These are phyloP conservation scores for Miscanthus sacchariflorus DNA, from an alignment of 202 grass and related monocot species.

Conservation along the genomic window DNA sequence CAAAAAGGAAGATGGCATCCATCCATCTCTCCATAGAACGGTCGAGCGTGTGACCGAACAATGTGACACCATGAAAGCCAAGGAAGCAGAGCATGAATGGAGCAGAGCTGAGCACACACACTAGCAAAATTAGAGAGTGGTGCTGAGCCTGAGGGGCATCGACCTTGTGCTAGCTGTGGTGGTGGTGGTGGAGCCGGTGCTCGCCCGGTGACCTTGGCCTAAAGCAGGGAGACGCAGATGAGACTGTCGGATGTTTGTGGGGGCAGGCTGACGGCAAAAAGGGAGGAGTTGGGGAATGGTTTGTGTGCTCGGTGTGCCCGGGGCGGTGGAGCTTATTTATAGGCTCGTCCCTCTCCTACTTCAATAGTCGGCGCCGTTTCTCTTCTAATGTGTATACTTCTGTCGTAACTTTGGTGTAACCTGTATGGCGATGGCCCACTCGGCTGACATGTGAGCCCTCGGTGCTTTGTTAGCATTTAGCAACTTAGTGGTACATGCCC, in stretches of 20 bases:
- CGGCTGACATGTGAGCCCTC: too few relatives aligned
- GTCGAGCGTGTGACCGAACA: neutral
- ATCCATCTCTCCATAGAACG: neutral
- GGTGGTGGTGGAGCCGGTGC: neutral
- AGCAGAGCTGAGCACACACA: neutral
- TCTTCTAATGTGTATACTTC: neutral
- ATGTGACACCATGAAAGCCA: constrained; percentile 4
- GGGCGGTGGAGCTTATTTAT: constrained; percentile 66
- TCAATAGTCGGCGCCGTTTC: constrained; percentile 28
- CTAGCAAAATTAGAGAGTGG: neutral
- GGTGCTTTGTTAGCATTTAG: too few relatives aligned
- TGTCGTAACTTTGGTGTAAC: neutral
- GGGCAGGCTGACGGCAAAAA: constrained; percentile 42
- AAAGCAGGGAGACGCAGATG: constrained; percentile 26
- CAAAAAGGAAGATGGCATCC: constrained; percentile 8
- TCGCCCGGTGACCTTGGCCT: neutral
- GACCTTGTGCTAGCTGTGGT: constrained; percentile 21
- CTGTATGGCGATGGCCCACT: neutral
- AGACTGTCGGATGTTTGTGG: constrained; percentile 42
- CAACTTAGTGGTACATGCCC: too few relatives aligned
- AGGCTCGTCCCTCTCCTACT: constrained; percentile 17
- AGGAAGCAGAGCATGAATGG: constrained; percentile 3
- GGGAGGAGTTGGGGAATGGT: constrained; percentile 4
- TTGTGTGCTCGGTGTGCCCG: constrained; percentile 42
- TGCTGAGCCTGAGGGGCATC: constrained; percentile 4